Evolutionary conservation across 2,329 filamentous ascomycete genomes (phyloP).

Genomic region (Aureobasidium sp.): DNA sequence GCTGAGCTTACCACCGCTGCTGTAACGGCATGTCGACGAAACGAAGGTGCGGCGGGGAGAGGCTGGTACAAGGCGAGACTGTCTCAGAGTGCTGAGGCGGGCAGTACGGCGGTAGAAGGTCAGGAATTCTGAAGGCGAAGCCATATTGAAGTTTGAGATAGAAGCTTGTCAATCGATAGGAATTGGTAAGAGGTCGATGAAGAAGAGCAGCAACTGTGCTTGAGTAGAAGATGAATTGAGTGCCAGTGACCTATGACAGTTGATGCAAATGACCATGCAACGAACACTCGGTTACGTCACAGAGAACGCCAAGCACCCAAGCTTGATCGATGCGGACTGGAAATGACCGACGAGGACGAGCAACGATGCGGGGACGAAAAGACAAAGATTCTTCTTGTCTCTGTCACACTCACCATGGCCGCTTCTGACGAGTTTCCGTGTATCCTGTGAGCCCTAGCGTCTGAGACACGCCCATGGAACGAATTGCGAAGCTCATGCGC

Average conservation of each 20-base stretch:
- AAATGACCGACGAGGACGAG: not conserved
- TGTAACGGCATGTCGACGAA: constrained; percentile 11
- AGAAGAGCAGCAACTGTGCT: not conserved
- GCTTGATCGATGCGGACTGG: not conserved
- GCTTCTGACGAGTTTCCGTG: constrained; percentile 31
- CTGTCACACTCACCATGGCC: not conserved
- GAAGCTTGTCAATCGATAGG: not conserved
- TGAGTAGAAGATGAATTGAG: not conserved
- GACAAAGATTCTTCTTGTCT: not conserved
- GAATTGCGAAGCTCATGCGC: not conserved
- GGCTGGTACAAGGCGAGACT: constrained; percentile 5
- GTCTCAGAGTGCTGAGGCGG: constrained; percentile 15
- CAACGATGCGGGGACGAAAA: not conserved
- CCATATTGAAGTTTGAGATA: constrained; percentile 13
- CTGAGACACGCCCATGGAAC: not conserved
- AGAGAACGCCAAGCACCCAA: not conserved
- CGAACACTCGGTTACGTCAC: not conserved
- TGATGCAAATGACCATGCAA: not conserved
- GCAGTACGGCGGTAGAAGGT: constrained; percentile 32
- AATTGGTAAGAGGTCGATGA: not conserved
- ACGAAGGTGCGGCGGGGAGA: constrained; percentile 8
- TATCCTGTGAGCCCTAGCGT: constrained; percentile 29
- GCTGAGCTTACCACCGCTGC: constrained; percentile 9
- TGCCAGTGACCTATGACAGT: not conserved
- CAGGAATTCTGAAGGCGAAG: constrained; percentile 34